Base-by-base conservation (phyloP, 2,329 filamentous ascomycete genomes). In the Colletotrichum sp. region DNA sequence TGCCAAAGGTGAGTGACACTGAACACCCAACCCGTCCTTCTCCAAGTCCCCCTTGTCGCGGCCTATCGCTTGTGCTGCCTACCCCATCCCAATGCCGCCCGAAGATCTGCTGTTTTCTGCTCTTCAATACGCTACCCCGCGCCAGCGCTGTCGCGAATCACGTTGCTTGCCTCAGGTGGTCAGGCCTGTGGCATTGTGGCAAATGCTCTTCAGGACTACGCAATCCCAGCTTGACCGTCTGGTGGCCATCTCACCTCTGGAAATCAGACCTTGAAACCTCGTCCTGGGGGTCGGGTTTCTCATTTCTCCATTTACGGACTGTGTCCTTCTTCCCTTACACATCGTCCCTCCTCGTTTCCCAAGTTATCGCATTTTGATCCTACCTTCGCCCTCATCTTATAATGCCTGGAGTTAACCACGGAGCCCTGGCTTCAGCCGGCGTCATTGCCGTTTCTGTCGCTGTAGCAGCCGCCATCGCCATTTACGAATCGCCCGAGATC, bases 401-500 rank as follows among this genome's bases (percentile, higher is more conserved):
- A 57, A 92, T 92, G 90, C 90, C 87, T 82, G 60, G 64, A 67
- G 82, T 88, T 90, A 91, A 91, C 85, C 89, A 90, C 78, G 83
- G 88, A 78, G 85, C 88, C 59, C 79, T 91, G 73, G 87, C 87
- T 76, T 90, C 90, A 88, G 90, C 88, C 78, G 90, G 90, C 86
- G 86, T 91, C 64, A 88, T 91, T 78, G 91, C 89, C 83, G 85
- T 91, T 39, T 89, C 90, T 34, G 87, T 92, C 74, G 90, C 89
- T 71, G 88, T 92, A 74, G 90, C 90, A 30, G 88, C 90, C 39
- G 90, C 90, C 74, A 88, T 92, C 75, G 90, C 90, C 77, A 86
- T 93, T 75, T 93, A 93, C 84, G 92, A 93, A 81, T 91, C 89
- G 26, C 91, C 92, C 72, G 92, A 93, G 83, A 83, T 93, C 32